Evolutionary conservation across 257 asterid species (phyloP), one percentile per base, ranked within the genome.

Genomic region (Sherardia arvensis): DNA sequence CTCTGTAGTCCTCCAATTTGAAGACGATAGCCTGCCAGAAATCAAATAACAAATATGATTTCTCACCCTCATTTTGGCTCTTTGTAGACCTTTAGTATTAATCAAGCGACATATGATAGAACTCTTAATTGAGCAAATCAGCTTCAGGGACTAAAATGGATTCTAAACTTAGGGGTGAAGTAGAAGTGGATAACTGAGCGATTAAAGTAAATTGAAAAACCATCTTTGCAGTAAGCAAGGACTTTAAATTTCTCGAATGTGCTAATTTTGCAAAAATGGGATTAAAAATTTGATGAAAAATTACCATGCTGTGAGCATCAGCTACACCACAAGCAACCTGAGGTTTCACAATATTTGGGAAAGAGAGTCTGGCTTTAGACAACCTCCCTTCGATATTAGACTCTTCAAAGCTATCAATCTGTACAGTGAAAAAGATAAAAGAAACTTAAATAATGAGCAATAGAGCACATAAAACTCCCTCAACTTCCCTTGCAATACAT

Each of bases 251-350:
- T 4, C 23, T 22, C 15, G 23, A 5, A 22, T 22, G 17, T 30
- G 28, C 11, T 34, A 10, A 8, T 34, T 18, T 20, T 23, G 28
- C 43, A 55, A 66, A 63, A 66, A 43, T 59, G 29, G 45, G 8
- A 18, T 14, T 66, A 55, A 11, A 70, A 21, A 43, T 32, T 29
- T 32, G 61, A 48, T 47, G 65, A 40, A 62, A 18, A 48, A 51
- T 59, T 90, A 92, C 97, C 99, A 87, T 93, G 83, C 94, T 87
- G 76, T 93, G 99, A 71, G 99, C 95, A 74, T 85, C 90, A 33
- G 90, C 84, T 64, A 90, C 92, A 63, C 99, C 99, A 71, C 99
- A 90, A 32, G 97, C 99, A 84, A 90, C 95, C 82, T 93, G 99
- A 69, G 99, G 97, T 79, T 90, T 93, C 79, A 90, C 94, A 32